Percentiles rank a stretch among this genome's conserved stretches.
Evolutionary conservation across 129 eudicot genomes (phyloP).

Genomic region (Gnaphalium uliginosum): DNA sequence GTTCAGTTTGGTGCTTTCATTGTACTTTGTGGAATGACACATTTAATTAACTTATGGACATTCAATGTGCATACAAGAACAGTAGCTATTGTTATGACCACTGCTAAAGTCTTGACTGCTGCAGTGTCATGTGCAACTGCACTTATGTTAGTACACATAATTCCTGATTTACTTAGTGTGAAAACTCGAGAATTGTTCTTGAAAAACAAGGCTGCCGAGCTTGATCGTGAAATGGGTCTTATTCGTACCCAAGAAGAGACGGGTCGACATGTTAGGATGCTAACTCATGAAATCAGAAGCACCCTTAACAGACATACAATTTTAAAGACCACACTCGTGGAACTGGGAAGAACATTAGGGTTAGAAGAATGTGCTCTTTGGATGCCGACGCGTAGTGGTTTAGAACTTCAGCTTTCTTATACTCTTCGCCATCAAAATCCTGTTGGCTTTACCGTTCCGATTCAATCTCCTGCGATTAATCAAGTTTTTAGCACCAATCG

Average conservation of each 20-base stretch:
- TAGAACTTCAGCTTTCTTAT: slow-evolving; percentile 86
- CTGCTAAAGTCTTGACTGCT: slow-evolving; percentile 76
- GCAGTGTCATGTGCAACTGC: slow-evolving; percentile 93
- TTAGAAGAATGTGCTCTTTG: slow-evolving; percentile 97
- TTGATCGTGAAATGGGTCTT: slow-evolving; percentile 93
- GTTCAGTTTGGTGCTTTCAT: slow-evolving; percentile 98
- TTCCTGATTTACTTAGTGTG: slow-evolving; percentile 89
- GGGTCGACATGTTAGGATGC: slow-evolving; percentile 93
- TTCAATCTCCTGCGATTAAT: slow-evolving; percentile 82
- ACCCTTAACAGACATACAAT: slow-evolving; percentile 95
- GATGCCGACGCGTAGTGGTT: slow-evolving; percentile 95
- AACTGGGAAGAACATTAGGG: slow-evolving; percentile 91
- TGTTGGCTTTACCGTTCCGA: slow-evolving; percentile 84
- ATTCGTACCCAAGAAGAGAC: slow-evolving; percentile 98
- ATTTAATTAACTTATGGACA: slow-evolving; percentile 89
- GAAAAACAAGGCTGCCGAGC: slow-evolving; percentile 94
- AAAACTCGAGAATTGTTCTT: slow-evolving; percentile 87
- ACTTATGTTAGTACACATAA: slow-evolving; percentile 85
- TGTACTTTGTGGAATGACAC: slow-evolving; percentile 94
- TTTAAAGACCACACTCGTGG: slow-evolving; percentile 83
- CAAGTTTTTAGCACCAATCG: slow-evolving; percentile 81
- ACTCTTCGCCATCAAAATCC: slow-evolving; percentile 89
- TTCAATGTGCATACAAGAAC: slow-evolving; percentile 69
- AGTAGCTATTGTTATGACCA: slow-evolving; percentile 85
- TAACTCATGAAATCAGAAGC: slow-evolving; percentile 96